phyloP scores from a whole-genome alignment of 371 early-diverging fungal genomes.

The Mucor piriformis region DNA sequence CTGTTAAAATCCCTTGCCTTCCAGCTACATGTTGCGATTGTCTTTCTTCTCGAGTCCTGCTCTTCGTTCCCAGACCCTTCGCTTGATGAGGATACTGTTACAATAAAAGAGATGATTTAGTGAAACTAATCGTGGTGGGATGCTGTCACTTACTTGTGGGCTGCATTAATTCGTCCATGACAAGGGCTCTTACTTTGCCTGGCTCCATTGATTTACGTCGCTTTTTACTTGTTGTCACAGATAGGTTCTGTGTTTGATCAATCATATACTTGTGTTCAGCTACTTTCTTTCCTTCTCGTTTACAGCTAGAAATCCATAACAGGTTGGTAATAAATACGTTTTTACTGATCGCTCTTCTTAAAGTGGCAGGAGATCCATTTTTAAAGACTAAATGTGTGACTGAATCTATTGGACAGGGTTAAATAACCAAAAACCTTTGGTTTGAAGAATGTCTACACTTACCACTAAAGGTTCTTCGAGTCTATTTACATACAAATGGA shows the following conservation, averaged over 20 bases:
- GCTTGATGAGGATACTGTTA: slow-evolving; percentile 14
- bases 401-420: slow-evolving; percentile 45
- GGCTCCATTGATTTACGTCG: slow-evolving; percentile 55
- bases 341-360: slow-evolving; percentile 41
- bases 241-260: slow-evolving; percentile 35
- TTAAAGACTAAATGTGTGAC: slow-evolving; percentile 52
- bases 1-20: slow-evolving; percentile 2
- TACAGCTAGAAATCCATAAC: slow-evolving; percentile 47
- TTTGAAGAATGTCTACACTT: no score
- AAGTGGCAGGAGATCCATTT: slow-evolving; percentile 47
- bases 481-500: background rate
- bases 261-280: slow-evolving; percentile 41
- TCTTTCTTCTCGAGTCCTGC: slow-evolving; percentile 14
- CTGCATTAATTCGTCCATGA: slow-evolving; percentile 3
- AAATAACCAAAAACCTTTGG: no score
- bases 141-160: slow-evolving; percentile 21
- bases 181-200: slow-evolving; percentile 40
- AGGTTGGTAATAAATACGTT: slow-evolving; percentile 40
- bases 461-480: slow-evolving; percentile 14
- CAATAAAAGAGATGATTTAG: no score
- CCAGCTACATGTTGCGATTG: slow-evolving; percentile 14
- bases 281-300: slow-evolving; percentile 37
- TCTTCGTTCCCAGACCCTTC: slow-evolving; percentile 4
- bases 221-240: slow-evolving; percentile 28
- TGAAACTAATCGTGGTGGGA: no score